Conservation (phyloP, 2,329 filamentous ascomycete species). For the Penicillium frequentans region DNA sequence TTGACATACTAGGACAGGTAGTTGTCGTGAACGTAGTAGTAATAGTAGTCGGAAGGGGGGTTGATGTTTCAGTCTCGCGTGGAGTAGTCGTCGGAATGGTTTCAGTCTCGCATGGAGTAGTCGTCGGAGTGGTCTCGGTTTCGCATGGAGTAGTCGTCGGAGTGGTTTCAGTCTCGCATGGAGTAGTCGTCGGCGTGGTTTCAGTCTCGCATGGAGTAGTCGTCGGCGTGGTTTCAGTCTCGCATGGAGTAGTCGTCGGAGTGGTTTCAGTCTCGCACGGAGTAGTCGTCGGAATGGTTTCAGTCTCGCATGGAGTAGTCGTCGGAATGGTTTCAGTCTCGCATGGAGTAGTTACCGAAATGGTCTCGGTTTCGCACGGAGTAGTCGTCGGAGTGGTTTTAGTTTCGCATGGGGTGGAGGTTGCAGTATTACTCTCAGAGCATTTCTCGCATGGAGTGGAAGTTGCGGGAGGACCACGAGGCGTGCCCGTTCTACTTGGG, state of each 20-base stretch:
- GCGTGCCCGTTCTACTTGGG: constrained; percentile 5
- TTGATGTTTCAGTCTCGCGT: constrained; percentile 1
- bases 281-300: not conserved
- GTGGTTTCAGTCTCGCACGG: constrained; percentile 4
- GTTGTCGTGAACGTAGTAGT: constrained; percentile 28
- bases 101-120: not conserved
- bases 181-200: constrained; percentile 3
- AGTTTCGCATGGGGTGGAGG: constrained; percentile 5
- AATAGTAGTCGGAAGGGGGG: constrained; percentile 9
- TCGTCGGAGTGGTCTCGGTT: constrained; percentile 3
- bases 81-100: not conserved
- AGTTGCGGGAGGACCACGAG: not conserved
- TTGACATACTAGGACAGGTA: constrained; percentile 29
- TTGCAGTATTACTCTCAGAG: too few relatives aligned
- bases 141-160: constrained; percentile 9
- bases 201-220: constrained; percentile 13
- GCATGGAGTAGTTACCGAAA: not conserved
- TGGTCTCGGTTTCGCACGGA: constrained; percentile 4
- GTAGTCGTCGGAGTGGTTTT: not conserved
- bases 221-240: not conserved
- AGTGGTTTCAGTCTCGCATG: constrained; percentile 1
- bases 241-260: constrained; percentile 4
- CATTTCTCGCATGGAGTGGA: constrained; percentile 6
- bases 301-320: constrained; percentile 4
- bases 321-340: not conserved